Base-by-base conservation (phyloP, 306 rosid species). In the Leucaena leucocephala region DNA sequence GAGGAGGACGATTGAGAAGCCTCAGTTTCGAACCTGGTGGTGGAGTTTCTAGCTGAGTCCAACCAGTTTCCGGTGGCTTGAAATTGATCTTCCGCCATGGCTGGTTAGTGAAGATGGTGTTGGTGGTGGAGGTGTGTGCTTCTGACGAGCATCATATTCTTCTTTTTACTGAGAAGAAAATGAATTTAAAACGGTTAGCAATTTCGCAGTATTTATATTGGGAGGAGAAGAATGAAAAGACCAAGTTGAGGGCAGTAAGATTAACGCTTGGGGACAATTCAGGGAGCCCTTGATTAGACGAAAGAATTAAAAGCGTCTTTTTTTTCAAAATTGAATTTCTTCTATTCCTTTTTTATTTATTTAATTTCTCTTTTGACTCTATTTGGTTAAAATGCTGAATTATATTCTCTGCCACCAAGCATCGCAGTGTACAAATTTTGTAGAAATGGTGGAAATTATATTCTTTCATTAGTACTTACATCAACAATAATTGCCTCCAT, bases 41-140 rank as follows among this genome's bases (percentile, higher is more conserved):
- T 72, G 78, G 86, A 54, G 59, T 54, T 87, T 46, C 92, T 72
- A 17, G 96, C 77, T 19, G 93, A 68, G 6, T 95, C 96, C 98
- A 98, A 95, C 97, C 98, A 92, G 78, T 91, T 93, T 22, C 91
- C 98, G 66, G 85, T 86, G 55, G 91, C 80, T 6, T 87, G 94
- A 85, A 85, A 95, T 78, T 84, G 80, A 75, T 95, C 98, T 57
- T 95, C 97, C 50, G 96, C 98, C 98, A 95, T 95, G 79, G 62
- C 79, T 48, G 67, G 10, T 46, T 15, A 65, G 39, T 71, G 71
- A 55, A 39, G 4, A 50, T 80, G 72, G 3, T 71, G 59, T 27
- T n/a, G 62, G 59, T 52, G 39, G 7, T 63, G 46, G 39, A 21
- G 14, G 46, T 34, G 3, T 22, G 11, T 78, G 62, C 17, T 50